These are phyloP conservation scores for Pichia sp. DNA, from an alignment of 1,139 yeast genomes.

Conservation along the genomic window DNA sequence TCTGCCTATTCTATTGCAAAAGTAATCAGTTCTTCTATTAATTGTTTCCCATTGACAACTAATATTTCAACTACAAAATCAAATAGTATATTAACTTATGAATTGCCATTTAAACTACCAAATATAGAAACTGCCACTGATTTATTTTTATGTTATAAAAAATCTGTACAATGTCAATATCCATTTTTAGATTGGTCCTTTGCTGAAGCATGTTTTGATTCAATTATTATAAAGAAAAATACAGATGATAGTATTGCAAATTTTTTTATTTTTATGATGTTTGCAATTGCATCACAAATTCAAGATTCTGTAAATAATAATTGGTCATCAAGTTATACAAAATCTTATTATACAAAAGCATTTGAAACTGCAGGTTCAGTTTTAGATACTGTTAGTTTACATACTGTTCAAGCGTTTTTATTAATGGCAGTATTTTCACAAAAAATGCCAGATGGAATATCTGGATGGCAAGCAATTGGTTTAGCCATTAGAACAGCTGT, in stretches of 20 bases:
- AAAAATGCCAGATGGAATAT: constrained; percentile 29
- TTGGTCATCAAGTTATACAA: constrained; percentile 35
- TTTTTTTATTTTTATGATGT: constrained; percentile 45
- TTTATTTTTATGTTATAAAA: constrained; percentile 19
- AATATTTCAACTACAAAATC: constrained; percentile 3
- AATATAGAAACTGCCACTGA: constrained; percentile 29
- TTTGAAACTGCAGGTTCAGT: constrained; percentile 35
- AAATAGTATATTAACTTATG: constrained; percentile 1
- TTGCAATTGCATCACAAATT: constrained; percentile 48
- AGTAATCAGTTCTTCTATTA: constrained; percentile 25
- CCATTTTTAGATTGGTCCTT: constrained; percentile 30
- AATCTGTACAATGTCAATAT: constrained; percentile 29
- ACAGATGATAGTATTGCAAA: constrained; percentile 22
- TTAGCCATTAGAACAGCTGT: constrained; percentile 28
- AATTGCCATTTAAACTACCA: constrained; percentile 30
- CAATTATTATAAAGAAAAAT: constrained; percentile 22
- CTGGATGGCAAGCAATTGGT: constrained; percentile 31
- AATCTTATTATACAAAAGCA: constrained; percentile 43
- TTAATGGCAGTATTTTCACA: constrained; percentile 30
- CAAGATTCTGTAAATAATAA: constrained; percentile 38
- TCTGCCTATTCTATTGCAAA: constrained; percentile 29
- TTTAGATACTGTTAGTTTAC: constrained; percentile 21
- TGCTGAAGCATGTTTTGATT: constrained; percentile 26
- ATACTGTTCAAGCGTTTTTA: constrained; percentile 29
- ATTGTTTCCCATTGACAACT: constrained; percentile 9